Percentiles rank a stretch among this genome's conserved stretches.
phyloP scores from a whole-genome alignment of 83 land plant genomes.

The Thuja plicata region DNA sequence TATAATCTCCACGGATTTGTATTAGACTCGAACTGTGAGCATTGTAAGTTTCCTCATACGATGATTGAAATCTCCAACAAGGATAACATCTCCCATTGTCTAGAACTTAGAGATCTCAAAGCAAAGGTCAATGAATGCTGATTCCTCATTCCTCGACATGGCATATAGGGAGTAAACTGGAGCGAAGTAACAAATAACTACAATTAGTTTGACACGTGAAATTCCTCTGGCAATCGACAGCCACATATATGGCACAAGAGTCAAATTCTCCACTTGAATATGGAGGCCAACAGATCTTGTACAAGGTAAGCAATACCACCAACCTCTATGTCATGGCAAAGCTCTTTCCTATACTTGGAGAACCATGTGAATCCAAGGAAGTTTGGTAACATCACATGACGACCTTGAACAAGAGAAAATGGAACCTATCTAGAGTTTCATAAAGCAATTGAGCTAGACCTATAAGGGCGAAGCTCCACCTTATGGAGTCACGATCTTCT shows the following conservation, averaged over 20 bases:
- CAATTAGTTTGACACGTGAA: no score
- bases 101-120: no score
- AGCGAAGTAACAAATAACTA: no score
- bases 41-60: no score
- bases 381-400: neutral
- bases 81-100: no score
- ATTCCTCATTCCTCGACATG: no score
- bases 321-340: neutral
- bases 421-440: neutral
- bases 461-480: neutral
- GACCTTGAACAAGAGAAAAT: neutral
- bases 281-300: no score
- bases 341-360: neutral
- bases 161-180: no score
- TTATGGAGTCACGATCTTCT: neutral
- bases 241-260: neutral
- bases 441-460: neutral
- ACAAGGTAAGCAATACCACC: neutral
- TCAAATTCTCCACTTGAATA: neutral
- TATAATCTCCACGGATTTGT: neutral
- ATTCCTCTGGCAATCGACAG: no score
- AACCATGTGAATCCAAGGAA: neutral
- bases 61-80: no score
- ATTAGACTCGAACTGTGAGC: no score
- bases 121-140: no score